A percentile compares a stretch with the other conserved stretches of the same genome.
Conservation (phyloP, 2,329 filamentous ascomycete species). For the Talaromyces verruculosus region DNA sequence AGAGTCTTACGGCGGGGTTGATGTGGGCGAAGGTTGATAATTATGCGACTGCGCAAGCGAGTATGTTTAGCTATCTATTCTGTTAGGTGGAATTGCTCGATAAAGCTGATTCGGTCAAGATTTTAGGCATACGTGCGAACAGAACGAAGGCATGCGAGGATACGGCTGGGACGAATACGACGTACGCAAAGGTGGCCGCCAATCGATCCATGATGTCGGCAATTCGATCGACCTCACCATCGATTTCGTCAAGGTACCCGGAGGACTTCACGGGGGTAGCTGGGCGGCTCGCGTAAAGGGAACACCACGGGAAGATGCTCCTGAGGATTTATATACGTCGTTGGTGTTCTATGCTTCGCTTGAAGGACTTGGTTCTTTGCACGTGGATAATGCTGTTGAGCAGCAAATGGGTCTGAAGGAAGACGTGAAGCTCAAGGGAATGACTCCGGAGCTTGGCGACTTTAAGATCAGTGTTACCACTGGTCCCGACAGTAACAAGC, state of each 20-base stretch:
- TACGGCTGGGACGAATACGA: conserved; percentile 99
- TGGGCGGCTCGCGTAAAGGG: conserved; percentile 92
- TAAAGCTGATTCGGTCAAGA: conserved; percentile 42
- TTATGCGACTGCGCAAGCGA: conserved; percentile 71
- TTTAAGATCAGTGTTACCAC: conserved; percentile 77
- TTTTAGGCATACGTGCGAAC: conserved; percentile 92
- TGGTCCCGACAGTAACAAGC: conserved; percentile 63
- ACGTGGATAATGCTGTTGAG: conserved; percentile 55
- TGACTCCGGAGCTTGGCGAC: conserved; percentile 69
- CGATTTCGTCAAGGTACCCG: conserved; percentile 88
- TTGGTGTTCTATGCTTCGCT: conserved; percentile 79
- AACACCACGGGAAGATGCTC: conserved; percentile 67
- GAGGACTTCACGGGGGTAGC: conserved; percentile 79
- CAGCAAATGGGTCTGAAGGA: conserved; percentile 53
- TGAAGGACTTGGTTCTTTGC: conserved; percentile 71
- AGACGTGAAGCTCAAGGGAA: conserved; percentile 69
- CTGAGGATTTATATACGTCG: conserved; percentile 68
- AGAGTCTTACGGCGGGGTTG: conserved; percentile 77
- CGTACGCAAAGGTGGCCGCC: conserved; percentile 77
- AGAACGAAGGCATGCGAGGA: conserved; percentile 87
- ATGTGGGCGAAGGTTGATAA: conserved; percentile 87
- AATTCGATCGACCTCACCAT: conserved; percentile 91
- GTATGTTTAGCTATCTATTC: conserved; percentile 51
- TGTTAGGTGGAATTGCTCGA: background rate
- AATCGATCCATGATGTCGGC: conserved; percentile 84